Evolutionary conservation across 208 protist genomes (phyloP).

Genomic region (Crithidia thermophila): DNA sequence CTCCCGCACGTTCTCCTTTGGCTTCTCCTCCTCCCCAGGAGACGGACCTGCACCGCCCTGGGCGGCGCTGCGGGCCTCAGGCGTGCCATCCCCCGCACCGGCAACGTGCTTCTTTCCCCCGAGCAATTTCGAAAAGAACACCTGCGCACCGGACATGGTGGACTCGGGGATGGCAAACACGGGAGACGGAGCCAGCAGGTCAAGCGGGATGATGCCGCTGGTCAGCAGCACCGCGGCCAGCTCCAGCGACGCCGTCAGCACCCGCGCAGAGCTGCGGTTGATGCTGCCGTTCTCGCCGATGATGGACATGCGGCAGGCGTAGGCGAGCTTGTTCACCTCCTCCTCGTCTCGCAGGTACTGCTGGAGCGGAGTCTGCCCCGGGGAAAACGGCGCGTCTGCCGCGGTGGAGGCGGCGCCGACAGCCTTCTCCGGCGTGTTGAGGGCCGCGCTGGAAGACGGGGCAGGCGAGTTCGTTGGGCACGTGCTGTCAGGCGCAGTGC

Average conservation of each 20-base stretch:
- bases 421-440: slow-evolving; percentile 3
- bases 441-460: background rate
- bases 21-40: slow-evolving; percentile 11
- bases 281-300: slow-evolving; percentile 42
- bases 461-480: background rate
- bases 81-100: background rate
- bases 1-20: slow-evolving; percentile 50
- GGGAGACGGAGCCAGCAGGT: slow-evolving; percentile 32
- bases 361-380: slow-evolving; percentile 8
- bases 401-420: background rate
- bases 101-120: slow-evolving; percentile 22
- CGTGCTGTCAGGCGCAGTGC: background rate
- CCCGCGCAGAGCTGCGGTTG: slow-evolving; percentile 33
- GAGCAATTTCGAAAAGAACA: slow-evolving; percentile 72
- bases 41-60: background rate
- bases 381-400: background rate
- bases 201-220: slow-evolving; percentile 54
- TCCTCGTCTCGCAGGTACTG: slow-evolving; percentile 35
- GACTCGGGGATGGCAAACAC: slow-evolving; percentile 39
- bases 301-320: slow-evolving; percentile 47
- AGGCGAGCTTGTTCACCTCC: slow-evolving; percentile 52
- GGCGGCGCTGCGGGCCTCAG: background rate
- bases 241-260: slow-evolving; percentile 53
- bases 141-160: slow-evolving; percentile 36
- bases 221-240: slow-evolving; percentile 57